Conservation (phyloP, 164 flowering plant genomes). For the Hamamelis virginiana region DNA sequence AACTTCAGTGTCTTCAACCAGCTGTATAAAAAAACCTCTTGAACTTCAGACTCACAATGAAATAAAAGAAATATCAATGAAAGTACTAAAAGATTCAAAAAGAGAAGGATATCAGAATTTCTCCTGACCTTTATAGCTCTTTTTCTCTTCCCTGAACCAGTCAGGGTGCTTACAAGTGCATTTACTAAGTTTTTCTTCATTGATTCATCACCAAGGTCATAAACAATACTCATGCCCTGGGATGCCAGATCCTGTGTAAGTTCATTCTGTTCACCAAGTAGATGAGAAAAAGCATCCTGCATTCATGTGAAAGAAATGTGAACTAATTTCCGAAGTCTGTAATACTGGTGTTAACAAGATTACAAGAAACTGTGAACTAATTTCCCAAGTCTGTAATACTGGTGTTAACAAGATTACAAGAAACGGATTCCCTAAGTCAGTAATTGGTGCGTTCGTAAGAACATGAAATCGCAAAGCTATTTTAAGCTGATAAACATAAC, state of each 20-base stretch:
- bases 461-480: too few relatives aligned
- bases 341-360: neutral
- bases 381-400: too few relatives aligned
- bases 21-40: conserved; percentile 40
- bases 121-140: conserved; percentile 85
- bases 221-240: conserved; percentile 97
- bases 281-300: conserved; percentile 96
- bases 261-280: conserved; percentile 92
- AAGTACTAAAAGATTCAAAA: neutral
- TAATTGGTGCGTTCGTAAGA: too few relatives aligned
- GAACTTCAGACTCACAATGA: conserved; percentile 5
- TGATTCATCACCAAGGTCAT: conserved; percentile 88
- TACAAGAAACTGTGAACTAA: conserved; percentile 2
- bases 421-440: too few relatives aligned
- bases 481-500: too few relatives aligned
- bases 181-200: conserved; percentile 85
- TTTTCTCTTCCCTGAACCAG: conserved; percentile 95
- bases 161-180: conserved; percentile 87
- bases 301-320: conserved; percentile 17
- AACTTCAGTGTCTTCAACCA: conserved; percentile 91
- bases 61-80: neutral
- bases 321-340: neutral
- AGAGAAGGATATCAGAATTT: neutral
- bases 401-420: too few relatives aligned
- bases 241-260: conserved; percentile 98